Conservation (phyloP, 2,329 filamentous ascomycete genomes). For the Ascochyta clinopodiicola region DNA sequence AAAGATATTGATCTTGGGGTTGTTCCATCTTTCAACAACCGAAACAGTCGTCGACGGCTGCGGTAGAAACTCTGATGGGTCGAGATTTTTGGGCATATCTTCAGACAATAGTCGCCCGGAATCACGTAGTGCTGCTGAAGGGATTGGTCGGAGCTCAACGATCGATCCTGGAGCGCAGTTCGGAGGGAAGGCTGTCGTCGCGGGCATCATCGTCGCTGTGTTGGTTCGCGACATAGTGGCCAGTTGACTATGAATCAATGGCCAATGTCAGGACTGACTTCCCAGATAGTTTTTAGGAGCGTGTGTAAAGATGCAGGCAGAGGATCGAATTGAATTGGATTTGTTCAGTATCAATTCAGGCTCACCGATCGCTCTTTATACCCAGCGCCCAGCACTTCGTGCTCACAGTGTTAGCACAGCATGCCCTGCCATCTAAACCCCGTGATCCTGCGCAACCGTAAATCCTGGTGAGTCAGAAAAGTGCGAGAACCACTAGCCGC, state of each 20-base stretch:
- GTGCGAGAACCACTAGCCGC: not conserved
- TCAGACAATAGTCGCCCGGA: slow-evolving; percentile 4
- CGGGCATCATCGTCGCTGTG: slow-evolving; percentile 11
- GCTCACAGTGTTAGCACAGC: not conserved
- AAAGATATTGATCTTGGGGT: slow-evolving; percentile 61
- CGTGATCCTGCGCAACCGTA: not conserved
- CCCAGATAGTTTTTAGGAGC: not conserved
- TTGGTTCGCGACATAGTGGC: slow-evolving; percentile 17
- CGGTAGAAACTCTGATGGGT: slow-evolving; percentile 47
- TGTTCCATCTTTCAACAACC: slow-evolving; percentile 66
- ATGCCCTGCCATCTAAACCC: not conserved
- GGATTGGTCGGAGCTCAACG: slow-evolving; percentile 16
- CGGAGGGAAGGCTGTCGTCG: not conserved
- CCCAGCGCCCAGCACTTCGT: not conserved
- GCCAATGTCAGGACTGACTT: too few species aligned
- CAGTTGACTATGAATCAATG: not conserved
- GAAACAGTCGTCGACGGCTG: slow-evolving; percentile 51
- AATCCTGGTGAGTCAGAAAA: not conserved
- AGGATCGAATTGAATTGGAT: not conserved
- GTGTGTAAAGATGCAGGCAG: not conserved
- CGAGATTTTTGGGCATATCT: slow-evolving; percentile 17
- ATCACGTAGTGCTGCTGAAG: slow-evolving; percentile 1
- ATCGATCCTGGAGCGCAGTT: slow-evolving; percentile 2
- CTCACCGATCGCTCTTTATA: not conserved
- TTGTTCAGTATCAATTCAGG: not conserved